Base-by-base conservation (phyloP, 1,284 basidiomycete genomes). In the Sanghuangporus baumii region DNA sequence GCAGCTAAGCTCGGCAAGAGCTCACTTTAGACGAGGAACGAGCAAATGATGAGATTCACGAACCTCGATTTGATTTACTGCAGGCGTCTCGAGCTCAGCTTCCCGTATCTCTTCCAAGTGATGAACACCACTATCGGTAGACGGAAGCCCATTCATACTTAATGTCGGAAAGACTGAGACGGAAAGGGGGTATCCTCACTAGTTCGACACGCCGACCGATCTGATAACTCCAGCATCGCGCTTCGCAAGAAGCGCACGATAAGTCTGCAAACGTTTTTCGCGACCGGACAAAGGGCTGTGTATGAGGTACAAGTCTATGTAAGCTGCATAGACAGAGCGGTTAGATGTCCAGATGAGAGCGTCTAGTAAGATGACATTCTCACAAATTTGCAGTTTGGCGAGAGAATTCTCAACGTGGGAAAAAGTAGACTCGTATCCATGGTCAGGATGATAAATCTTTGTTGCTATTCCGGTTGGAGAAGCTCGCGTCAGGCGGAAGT, bases 141-240 rank as follows among this genome's bases (percentile, higher is more conserved):
- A 38, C 11, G 26, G n/a, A 51, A 36, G 12, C 23, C 43, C 47
- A 12, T 23, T 16, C 18, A 48, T 0, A 16, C 7, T 36, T 26
- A 11, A 38, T 23, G 40, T 18, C 47, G 20, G 34, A 14, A 41
- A 41, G 12, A 12, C 31, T 36, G 9, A 20, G 40, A 23, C 14
- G 59, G 61, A 34, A n/a, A 46, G 3, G 18, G 47, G 14, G 51
- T 26, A 14, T 34, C 11, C 72, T 66, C 61, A 81, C 80, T 79
- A 85, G 69, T 86, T 87, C 20, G 78, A 81, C 8, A 86, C 85
- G 2, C 85, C 85, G 16, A 85, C 79, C 50, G 77, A 75, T 60
- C 71, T 74, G 31, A 84, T 68, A 70, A 80, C 78, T 0, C 85
- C 85, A 26, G 73, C 77, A 48, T 78, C 75, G 66, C 79, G 76